Base-by-base conservation (phyloP, 2,329 filamentous ascomycete species). In the Talaromyces funiculosus region DNA sequence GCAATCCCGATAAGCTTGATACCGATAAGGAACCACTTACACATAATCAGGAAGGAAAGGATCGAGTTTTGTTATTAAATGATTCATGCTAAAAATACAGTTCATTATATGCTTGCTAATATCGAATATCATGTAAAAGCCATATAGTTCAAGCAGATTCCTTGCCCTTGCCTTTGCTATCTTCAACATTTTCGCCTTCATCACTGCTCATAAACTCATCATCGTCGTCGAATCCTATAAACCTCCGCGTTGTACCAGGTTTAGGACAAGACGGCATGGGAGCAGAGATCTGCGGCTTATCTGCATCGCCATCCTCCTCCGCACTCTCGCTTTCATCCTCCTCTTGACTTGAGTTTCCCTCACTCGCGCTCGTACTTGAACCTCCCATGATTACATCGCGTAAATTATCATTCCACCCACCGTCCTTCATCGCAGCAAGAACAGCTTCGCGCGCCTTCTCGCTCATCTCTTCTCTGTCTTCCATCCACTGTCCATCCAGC, bases 401-500 rank as follows among this genome's bases (percentile, higher is more conserved):
- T 55, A 78, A 68, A 59, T 74, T 76, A 62, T 80, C 75, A 53
- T 73, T 76, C 72, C 77, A 78, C 42, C 65, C 66, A 8, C 76
- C 77, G 38, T 87, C 86, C 65, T 91, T 88, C 64, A 93, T 81
- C 0, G 90, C 86, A 16, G 88, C 83, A 54, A 92, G 74, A 5
- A 90, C 87, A 16, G 89, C 87, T 71, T 93, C 90, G 3, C 88
- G 82, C 0, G 92, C 93, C 73, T 89, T 88, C 77, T 95, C 91
- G 65, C 85, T 88, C 26, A 89, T 89, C 71, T 96, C 92, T 67
- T 97, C 92, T 75, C 95, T 96, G 65, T 91, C 89, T 72, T 99
- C 94, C 42, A 97, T 87, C 92, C 93, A 99, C 71, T 93, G 89
- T 0, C 90, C 91, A 69, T 97, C 91, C 42, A 97, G 66, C 63